phyloP scores from a whole-genome alignment of 2,329 filamentous ascomycete species.

The Dactylellina cionopaga region DNA sequence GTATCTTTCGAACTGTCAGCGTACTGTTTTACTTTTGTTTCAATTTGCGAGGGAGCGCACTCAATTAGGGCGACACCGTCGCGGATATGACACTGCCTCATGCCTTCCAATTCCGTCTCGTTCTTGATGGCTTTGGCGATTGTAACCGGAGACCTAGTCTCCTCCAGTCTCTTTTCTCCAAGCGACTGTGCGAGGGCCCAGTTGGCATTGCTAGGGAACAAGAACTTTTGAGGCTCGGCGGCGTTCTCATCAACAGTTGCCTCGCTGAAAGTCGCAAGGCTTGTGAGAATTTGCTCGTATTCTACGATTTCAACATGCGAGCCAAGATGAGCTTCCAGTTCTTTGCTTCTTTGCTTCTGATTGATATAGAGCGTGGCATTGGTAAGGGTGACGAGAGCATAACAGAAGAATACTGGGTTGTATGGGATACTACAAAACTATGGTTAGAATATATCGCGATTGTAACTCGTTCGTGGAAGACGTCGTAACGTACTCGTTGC shows the following conservation, averaged over 20 bases:
- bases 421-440: conserved; percentile 86
- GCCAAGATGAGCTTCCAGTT: conserved; percentile 75
- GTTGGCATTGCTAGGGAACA: conserved; percentile 86
- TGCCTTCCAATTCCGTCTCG: conserved; percentile 84
- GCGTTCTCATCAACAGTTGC: conserved; percentile 58
- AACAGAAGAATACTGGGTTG: conserved; percentile 98
- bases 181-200: conserved; percentile 90
- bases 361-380: conserved; percentile 86
- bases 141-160: conserved; percentile 83
- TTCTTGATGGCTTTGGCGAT: conserved; percentile 97
- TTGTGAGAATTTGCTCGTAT: conserved; percentile 82
- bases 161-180: conserved; percentile 84
- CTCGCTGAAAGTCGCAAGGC: conserved; percentile 72
- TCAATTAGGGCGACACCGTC: conserved; percentile 90
- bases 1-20: conserved; percentile 64
- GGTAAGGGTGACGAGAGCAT: conserved; percentile 83
- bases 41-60: conserved; percentile 34
- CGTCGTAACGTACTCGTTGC: conserved; percentile 33
- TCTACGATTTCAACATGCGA: conserved; percentile 78
- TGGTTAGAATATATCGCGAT: conserved; percentile 23
- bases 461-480: conserved; percentile 27
- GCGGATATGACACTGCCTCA: conserved; percentile 91
- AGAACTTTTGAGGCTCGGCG: conserved; percentile 69
- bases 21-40: neutral
- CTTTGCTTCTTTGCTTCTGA: conserved; percentile 75